Percentiles rank a stretch among this genome's conserved stretches.
These are phyloP conservation scores for Microstegium vimineum DNA, from an alignment of 176 grass and related monocot genomes.

Conservation along the genomic window DNA sequence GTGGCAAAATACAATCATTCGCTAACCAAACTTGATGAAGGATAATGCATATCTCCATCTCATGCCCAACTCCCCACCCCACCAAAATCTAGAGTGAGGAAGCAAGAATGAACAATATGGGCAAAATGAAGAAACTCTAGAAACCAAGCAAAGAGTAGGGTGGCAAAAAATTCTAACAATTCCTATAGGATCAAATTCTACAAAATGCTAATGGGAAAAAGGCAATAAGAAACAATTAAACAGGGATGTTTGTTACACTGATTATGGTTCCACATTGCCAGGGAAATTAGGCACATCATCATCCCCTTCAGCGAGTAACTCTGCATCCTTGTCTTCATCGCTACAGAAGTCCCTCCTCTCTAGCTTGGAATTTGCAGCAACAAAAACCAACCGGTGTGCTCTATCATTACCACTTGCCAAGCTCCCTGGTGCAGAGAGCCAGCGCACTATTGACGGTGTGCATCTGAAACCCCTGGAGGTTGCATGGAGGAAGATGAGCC, in stretches of 20 bases:
- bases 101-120: constrained; percentile 43
- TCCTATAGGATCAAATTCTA: constrained; percentile 52
- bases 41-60: constrained; percentile 25
- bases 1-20: constrained; percentile 36
- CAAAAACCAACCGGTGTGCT: constrained; percentile 53
- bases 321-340: constrained; percentile 64
- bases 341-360: constrained; percentile 55
- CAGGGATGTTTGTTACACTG: constrained; percentile 48
- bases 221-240: constrained; percentile 42
- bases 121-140: constrained; percentile 42
- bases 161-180: constrained; percentile 33
- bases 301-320: constrained; percentile 45
- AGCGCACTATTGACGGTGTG: constrained; percentile 48
- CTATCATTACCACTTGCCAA: constrained; percentile 28
- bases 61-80: too few relatives aligned
- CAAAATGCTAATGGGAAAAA: constrained; percentile 23
- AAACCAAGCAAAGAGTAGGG: constrained; percentile 32
- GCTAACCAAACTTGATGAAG: constrained; percentile 19
- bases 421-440: constrained; percentile 41
- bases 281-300: constrained; percentile 41
- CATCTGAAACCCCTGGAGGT: constrained; percentile 47
- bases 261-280: constrained; percentile 37
- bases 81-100: too few relatives aligned
- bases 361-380: constrained; percentile 72
- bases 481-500: constrained; percentile 85